These are phyloP conservation scores for Graphiopsis chlorocephala DNA, from an alignment of 2,329 filamentous ascomycete species.

Conservation along the genomic window DNA sequence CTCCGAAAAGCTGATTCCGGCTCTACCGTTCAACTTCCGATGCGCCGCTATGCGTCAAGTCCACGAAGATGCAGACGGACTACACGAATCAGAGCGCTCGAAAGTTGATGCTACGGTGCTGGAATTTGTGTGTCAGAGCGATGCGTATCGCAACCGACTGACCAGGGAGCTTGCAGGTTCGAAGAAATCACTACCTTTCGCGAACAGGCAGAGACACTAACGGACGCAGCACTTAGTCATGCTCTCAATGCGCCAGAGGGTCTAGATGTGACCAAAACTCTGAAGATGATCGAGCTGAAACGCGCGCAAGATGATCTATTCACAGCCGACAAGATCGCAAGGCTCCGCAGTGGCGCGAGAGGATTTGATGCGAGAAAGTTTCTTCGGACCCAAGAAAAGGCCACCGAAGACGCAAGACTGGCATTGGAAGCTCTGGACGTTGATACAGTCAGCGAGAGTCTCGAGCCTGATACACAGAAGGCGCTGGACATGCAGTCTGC, in stretches of 20 bases:
- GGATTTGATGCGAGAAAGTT: constrained; percentile 75
- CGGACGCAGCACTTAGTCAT: not conserved
- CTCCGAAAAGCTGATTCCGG: constrained; percentile 16
- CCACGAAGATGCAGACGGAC: not conserved
- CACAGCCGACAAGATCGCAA: constrained; percentile 56
- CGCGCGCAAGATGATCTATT: constrained; percentile 20
- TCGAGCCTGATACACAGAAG: constrained; percentile 66
- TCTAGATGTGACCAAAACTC: not conserved
- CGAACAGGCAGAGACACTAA: not conserved
- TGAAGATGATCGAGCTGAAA: constrained; percentile 17
- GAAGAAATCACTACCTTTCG: constrained; percentile 16
- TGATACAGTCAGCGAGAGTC: constrained; percentile 43
- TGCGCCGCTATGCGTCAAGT: constrained; percentile 16
- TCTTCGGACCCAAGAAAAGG: constrained; percentile 66
- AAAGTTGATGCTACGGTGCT: constrained; percentile 22
- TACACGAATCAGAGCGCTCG: constrained; percentile 17
- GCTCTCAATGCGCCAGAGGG: constrained; percentile 7
- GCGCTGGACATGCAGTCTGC: constrained; percentile 68
- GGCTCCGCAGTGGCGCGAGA: constrained; percentile 69
- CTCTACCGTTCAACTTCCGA: constrained; percentile 12
- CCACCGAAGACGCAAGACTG: constrained; percentile 47
- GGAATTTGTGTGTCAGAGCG: constrained; percentile 25
- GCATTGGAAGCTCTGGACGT: constrained; percentile 45
- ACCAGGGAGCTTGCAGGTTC: constrained; percentile 21
- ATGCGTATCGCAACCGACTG: constrained; percentile 22